phyloP scores from a whole-genome alignment of 352 stramenopile species.

The Phytophthora ohioensis region DNA sequence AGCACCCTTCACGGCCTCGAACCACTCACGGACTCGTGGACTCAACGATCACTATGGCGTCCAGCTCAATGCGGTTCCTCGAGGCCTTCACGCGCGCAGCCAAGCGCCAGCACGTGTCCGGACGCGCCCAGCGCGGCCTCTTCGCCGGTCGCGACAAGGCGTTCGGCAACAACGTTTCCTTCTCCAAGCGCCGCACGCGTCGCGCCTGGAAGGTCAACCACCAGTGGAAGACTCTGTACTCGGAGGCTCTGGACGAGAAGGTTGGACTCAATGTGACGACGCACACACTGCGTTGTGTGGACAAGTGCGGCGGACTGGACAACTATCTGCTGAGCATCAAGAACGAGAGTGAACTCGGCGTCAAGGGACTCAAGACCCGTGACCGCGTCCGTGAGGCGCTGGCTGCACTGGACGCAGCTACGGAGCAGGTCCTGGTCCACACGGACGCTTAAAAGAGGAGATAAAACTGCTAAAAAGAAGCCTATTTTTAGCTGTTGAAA shows the following conservation, averaged over 20 bases:
- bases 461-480: not conserved
- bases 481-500: too few species aligned
- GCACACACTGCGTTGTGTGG: constrained; percentile 92
- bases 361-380: constrained; percentile 70
- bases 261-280: constrained; percentile 94
- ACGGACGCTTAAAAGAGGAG: constrained; percentile 9
- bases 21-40: constrained; percentile 2
- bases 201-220: constrained; percentile 96
- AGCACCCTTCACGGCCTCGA: constrained; percentile 3
- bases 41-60: constrained; percentile 19
- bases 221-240: constrained; percentile 90
- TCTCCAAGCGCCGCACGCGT: constrained; percentile 93
- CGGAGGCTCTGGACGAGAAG: constrained; percentile 93
- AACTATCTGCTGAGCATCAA: constrained; percentile 95
- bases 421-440: not conserved
- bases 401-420: not conserved
- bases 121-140: constrained; percentile 84
- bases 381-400: constrained; percentile 68
- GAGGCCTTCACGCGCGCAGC: constrained; percentile 65
- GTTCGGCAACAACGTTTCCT: constrained; percentile 96
- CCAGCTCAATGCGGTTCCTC: constrained; percentile 65
- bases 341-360: constrained; percentile 78
- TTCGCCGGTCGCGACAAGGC: constrained; percentile 95
- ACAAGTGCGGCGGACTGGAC: constrained; percentile 94
- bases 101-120: constrained; percentile 79